Evolutionary conservation across 768 basidiomycete species (phyloP), one percentile per base, ranked within the genome.

Genomic region (Pholiota molesta): DNA sequence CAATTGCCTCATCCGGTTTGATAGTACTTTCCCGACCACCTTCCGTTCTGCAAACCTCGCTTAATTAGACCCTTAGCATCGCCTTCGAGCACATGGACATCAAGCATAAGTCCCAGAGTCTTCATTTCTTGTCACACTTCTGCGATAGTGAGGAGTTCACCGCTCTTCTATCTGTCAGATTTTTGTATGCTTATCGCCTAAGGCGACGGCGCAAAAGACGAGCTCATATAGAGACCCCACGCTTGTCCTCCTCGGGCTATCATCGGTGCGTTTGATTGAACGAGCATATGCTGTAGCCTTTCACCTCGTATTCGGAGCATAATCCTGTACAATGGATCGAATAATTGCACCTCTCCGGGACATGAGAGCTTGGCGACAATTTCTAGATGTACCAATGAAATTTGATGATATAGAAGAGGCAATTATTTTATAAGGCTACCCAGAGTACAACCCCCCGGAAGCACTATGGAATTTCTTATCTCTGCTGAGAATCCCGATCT

Each of bases 1-100:
- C 33, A 23, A 21, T 23, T 39, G 47, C 2, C 14, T 49, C 23
- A 26, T 49, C 47, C 35, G 53, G 26, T 56, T 44, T 26, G 39
- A 39, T 42, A 56, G 5, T 26, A 26, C 47, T 11, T 21, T 40
- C 54, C 55, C 55, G 55, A 56, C 55, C 55, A 56, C 55, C 44
- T 39, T 28, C 55, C 55, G 55, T 17, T 39, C 26, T 44, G 23
- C 55, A 26, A 56, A 23, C 40, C 28, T 42, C 35, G 23, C 31
- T 42, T 26, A 19, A 39, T 56, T 26, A 55, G 40, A 55, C 5
- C 35, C 37, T 39, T 23, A 6, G 35, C 33, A 23, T 29, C 21
- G 14, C 13, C 21, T 42, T 42, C 4, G 8, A 28, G 26, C 14
- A 39, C 29, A 10, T 19, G 23, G 7, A 17, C 14, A 9, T 40